Percentiles rank a stretch among this genome's conserved stretches.
These are phyloP conservation scores for Boletus subcaerulescens DNA, from an alignment of 768 basidiomycete genomes.

Conservation along the genomic window DNA sequence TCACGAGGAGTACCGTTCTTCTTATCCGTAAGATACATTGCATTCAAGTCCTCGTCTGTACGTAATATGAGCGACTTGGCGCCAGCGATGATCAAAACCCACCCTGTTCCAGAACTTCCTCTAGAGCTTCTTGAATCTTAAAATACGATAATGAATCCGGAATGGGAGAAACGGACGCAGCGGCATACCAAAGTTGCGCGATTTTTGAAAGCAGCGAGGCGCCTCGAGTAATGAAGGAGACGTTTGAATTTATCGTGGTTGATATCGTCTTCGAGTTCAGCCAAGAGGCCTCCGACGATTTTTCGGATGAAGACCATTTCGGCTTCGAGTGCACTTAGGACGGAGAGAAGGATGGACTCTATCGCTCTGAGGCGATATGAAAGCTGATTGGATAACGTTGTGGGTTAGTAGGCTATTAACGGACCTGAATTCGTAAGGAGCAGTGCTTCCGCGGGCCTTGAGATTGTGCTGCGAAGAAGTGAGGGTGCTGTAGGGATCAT, in stretches of 20 bases:
- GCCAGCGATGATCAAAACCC: conserved; percentile 5
- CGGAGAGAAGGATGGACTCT: conserved; percentile 89
- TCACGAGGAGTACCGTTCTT: conserved; percentile 59
- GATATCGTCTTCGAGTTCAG: conserved; percentile 93
- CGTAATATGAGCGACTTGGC: conserved; percentile 1
- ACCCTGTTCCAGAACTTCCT: conserved; percentile 92
- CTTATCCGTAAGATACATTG: conserved; percentile 94
- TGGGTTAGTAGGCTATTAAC: conserved; percentile 16
- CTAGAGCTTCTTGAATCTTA: conserved; percentile 84
- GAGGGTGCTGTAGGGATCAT: conserved; percentile 5
- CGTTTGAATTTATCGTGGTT: conserved; percentile 93
- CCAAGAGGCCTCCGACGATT: conserved; percentile 84
- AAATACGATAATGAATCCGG: conserved; percentile 8
- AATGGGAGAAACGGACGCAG: not conserved
- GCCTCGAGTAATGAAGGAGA: conserved; percentile 87
- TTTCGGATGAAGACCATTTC: conserved; percentile 95
- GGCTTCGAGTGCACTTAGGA: conserved; percentile 88
- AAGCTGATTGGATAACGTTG: conserved; percentile 10
- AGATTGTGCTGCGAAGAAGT: conserved; percentile 66
- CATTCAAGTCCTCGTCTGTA: conserved; percentile 87
- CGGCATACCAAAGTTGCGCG: conserved; percentile 72
- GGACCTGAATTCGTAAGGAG: conserved; percentile 89
- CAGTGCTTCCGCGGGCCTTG: conserved; percentile 61
- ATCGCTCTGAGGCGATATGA: conserved; percentile 64
- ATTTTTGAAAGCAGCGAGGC: conserved; percentile 86